Percentiles rank a stretch among this genome's conserved stretches.
Evolutionary conservation across 2,329 filamentous ascomycete species (phyloP).

Genomic region (Annulohypoxylon truncatum): DNA sequence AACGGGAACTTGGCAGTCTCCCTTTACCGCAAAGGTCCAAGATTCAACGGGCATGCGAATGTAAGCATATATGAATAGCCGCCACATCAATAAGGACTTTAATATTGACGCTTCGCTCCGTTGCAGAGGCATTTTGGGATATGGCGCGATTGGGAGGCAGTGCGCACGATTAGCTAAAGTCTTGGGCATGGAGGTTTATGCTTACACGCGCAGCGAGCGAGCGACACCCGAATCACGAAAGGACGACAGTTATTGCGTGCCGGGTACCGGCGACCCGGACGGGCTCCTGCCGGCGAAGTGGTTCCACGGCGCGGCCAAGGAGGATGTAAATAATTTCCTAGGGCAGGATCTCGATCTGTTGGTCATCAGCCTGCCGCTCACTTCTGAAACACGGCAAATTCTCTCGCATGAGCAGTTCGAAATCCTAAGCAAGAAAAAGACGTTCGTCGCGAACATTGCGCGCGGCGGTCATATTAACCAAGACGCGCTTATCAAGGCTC

Average conservation of each 20-base stretch:
- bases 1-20: slow-evolving; percentile 28
- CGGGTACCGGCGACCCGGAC: slow-evolving; percentile 63
- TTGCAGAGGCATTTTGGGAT: slow-evolving; percentile 54
- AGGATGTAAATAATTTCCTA: slow-evolving; percentile 54
- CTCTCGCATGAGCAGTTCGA: slow-evolving; percentile 56
- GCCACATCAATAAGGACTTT: background rate
- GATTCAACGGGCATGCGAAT: slow-evolving; percentile 37
- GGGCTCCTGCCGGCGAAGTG: slow-evolving; percentile 54
- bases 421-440: slow-evolving; percentile 52
- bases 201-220: slow-evolving; percentile 72
- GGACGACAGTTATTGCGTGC: slow-evolving; percentile 72
- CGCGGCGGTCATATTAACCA: slow-evolving; percentile 57
- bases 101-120: slow-evolving; percentile 32
- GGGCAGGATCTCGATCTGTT: slow-evolving; percentile 54
- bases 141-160: slow-evolving; percentile 57
- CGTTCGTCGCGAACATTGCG: slow-evolving; percentile 72
- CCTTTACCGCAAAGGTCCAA: slow-evolving; percentile 23
- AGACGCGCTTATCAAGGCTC: slow-evolving; percentile 64
- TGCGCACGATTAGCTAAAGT: slow-evolving; percentile 61
- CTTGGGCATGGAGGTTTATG: slow-evolving; percentile 73
- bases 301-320: slow-evolving; percentile 51
- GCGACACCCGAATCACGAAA: slow-evolving; percentile 66
- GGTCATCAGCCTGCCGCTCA: slow-evolving; percentile 55
- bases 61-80: slow-evolving; percentile 21
- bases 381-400: slow-evolving; percentile 51